Evolutionary conservation across 371 early-diverging fungal species (phyloP), one percentile per base, ranked within the genome.

Genomic region (Syncephalastrum racemosum): DNA sequence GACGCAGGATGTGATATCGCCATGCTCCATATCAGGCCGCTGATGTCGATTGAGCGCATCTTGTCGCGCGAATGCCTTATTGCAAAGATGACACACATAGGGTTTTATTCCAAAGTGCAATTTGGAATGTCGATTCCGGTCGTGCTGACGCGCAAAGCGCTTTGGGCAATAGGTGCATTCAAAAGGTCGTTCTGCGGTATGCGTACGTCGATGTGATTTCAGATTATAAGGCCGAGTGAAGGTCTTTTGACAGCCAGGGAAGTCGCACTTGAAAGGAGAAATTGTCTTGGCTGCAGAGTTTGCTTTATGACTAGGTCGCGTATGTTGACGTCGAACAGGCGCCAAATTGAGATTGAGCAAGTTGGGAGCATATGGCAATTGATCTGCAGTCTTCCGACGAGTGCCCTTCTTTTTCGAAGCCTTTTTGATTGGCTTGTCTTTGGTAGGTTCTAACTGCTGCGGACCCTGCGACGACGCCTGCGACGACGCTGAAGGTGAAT

Each of bases 221-320:
- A 95, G 72, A 56, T 93, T 92, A 46, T 91, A 90, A 4, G 87
- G 83, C 48, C 90, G 90, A 18, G 90, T 85, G 57, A 92, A 93
- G 7, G 85, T 77, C 68, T 90, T 89, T 49, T 67, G 71, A 67
- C 94, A 94, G 20, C 75, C 67, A 20, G 62, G 65, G 36, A 48
- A 66, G 44, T 66, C 66, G 50, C 66, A 66, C 10, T 45, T 60
- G 53, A 47, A 53, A 41, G 59, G 47, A 16, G 59, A 15, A 47
- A 44, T n/a, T 18, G 25, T 19, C n/a, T 51, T 45, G 53, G 41
- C 42, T 40, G 39, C 39, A 25, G 49, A 15, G 39, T 19, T 36
- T 31, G 53, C 46, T 16, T 23, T 49, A 23, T 46, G 31, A 23
- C 31, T 19, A 15, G n/a, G 25, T 20, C 43, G 44, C 44, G 23